phyloP scores from a whole-genome alignment of 805 yeast species.

The Cyberlindnera maclurae region DNA sequence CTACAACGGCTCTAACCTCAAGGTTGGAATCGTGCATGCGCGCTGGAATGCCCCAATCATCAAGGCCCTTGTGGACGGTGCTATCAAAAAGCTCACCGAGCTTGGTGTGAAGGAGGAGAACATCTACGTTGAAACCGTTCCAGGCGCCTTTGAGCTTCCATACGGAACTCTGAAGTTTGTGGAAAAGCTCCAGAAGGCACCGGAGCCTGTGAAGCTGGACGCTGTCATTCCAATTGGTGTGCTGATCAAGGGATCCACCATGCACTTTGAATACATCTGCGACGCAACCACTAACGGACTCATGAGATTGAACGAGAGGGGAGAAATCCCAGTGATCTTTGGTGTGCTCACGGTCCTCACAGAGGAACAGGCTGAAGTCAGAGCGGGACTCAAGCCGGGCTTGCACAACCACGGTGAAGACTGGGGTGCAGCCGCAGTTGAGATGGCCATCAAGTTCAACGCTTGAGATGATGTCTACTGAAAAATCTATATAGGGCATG shows the following conservation, averaged over 20 bases:
- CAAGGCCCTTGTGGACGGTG: conserved; percentile 74
- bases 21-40: conserved; percentile 87
- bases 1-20: conserved; percentile 62
- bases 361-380: conserved; percentile 85
- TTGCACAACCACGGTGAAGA: conserved; percentile 96
- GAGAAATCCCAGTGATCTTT: conserved; percentile 77
- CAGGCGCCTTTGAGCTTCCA: conserved; percentile 94
- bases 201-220: conserved; percentile 48
- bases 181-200: conserved; percentile 31
- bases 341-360: conserved; percentile 92
- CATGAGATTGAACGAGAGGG: conserved; percentile 70
- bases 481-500: too few relatives aligned
- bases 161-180: conserved; percentile 56
- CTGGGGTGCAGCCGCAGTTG: conserved; percentile 99
- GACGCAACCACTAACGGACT: conserved; percentile 81
- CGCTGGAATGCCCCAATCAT: conserved; percentile 87
- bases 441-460: conserved; percentile 58
- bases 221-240: conserved; percentile 93
- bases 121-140: conserved; percentile 78
- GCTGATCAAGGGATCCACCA: conserved; percentile 91
- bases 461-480: too few relatives aligned
- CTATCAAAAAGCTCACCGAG: conserved; percentile 47
- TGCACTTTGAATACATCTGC: conserved; percentile 97
- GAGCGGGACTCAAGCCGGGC: conserved; percentile 80
- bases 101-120: conserved; percentile 72